Conservation (phyloP, 2,329 filamentous ascomycete species). For the Nothomitra cinnamomea region DNA sequence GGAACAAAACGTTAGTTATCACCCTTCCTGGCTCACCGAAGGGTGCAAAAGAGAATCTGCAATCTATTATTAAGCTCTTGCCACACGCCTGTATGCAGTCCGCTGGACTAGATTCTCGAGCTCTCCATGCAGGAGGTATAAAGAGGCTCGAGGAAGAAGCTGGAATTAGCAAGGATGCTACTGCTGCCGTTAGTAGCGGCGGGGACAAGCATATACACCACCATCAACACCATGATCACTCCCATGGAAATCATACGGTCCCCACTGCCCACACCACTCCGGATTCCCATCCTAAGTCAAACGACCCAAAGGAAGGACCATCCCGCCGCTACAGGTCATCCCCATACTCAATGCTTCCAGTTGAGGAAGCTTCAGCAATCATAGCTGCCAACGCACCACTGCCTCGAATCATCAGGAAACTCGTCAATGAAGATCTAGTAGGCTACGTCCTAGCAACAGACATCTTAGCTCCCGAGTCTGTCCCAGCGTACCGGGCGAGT, state of each 20-base stretch:
- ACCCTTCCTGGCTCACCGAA: constrained; percentile 92
- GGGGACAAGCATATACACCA: constrained; percentile 18
- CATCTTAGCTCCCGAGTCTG: constrained; percentile 61
- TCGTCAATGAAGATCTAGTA: constrained; percentile 49
- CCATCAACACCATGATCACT: constrained; percentile 38
- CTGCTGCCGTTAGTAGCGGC: background rate
- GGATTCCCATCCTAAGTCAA: constrained; percentile 38
- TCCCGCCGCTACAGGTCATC: constrained; percentile 64
- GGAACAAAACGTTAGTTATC: constrained; percentile 65
- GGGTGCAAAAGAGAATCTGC: constrained; percentile 82
- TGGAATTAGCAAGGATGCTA: constrained; percentile 31
- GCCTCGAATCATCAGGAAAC: constrained; percentile 34
- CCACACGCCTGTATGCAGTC: constrained; percentile 91
- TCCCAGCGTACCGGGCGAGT: constrained; percentile 86
- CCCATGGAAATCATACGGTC: constrained; percentile 27
- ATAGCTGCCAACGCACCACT: constrained; percentile 58
- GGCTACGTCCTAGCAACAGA: constrained; percentile 71
- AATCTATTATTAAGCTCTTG: constrained; percentile 73
- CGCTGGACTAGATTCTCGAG: constrained; percentile 63
- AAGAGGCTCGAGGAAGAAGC: constrained; percentile 74
- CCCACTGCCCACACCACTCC: constrained; percentile 55
- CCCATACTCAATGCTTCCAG: constrained; percentile 81
- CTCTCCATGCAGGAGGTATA: constrained; percentile 62
- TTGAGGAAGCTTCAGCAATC: constrained; percentile 59
- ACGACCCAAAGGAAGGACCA: constrained; percentile 41